A percentile compares a stretch with the other conserved stretches of the same genome.
These are phyloP conservation scores for Quercus parvula DNA, from an alignment of 306 rosid species.

Conservation along the genomic window DNA sequence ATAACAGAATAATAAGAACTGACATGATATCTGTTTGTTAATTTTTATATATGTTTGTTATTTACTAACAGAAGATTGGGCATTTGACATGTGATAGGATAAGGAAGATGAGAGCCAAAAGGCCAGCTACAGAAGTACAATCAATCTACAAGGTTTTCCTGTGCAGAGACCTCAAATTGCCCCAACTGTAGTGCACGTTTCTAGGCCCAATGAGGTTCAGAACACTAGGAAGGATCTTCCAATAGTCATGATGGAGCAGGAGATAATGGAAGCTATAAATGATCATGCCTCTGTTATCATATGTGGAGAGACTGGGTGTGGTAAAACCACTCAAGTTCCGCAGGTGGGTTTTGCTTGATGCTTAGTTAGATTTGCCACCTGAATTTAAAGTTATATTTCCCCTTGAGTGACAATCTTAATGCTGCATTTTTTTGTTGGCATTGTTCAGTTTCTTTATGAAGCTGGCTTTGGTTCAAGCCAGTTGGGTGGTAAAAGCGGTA, in stretches of 20 bases:
- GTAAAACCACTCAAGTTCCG: conserved; percentile 99
- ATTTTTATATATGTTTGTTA: not conserved
- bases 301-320: conserved; percentile 99
- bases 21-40: not conserved
- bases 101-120: conserved; percentile 21
- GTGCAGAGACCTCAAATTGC: conserved; percentile 23
- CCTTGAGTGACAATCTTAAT: conserved; percentile 1
- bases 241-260: conserved; percentile 98
- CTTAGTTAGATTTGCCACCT: conserved; percentile 9
- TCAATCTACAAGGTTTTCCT: conserved; percentile 24
- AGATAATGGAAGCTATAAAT: conserved; percentile 92
- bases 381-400: not conserved
- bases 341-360: conserved; percentile 50
- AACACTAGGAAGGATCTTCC: conserved; percentile 82
- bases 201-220: conserved; percentile 71
- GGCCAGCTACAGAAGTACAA: conserved; percentile 20
- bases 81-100: conserved; percentile 47
- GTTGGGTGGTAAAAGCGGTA: conserved; percentile 43
- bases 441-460: conserved; percentile 74
- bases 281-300: conserved; percentile 68
- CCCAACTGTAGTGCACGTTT: conserved; percentile 76
- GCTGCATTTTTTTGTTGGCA: conserved; percentile 2
- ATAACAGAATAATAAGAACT: not conserved
- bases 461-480: conserved; percentile 82
- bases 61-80: conserved; percentile 4